These are phyloP conservation scores for Melanogaster broomeanus DNA, from an alignment of 768 basidiomycete species.

Conservation along the genomic window DNA sequence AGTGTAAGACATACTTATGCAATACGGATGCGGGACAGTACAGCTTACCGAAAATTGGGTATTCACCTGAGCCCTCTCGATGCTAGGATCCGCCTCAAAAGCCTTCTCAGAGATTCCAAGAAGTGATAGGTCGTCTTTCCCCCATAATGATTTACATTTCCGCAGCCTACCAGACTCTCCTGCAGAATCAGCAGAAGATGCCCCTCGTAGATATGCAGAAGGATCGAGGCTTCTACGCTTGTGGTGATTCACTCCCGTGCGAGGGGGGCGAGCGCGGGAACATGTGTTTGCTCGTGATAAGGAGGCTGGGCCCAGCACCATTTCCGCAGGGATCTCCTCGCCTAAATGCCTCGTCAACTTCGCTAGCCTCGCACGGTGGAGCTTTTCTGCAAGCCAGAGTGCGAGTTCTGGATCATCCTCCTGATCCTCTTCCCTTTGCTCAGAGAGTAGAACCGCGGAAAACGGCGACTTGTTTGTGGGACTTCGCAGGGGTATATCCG, in stretches of 20 bases:
- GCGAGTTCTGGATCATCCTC: constrained; percentile 5
- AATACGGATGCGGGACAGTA: not conserved
- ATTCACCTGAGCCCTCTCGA: not conserved
- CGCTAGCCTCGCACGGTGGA: constrained; percentile 33
- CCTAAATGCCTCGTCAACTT: constrained; percentile 41
- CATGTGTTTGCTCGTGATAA: not conserved
- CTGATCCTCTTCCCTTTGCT: constrained; percentile 2
- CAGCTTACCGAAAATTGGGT: constrained; percentile 8
- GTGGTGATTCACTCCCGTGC: constrained; percentile 2
- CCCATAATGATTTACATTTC: constrained; percentile 33
- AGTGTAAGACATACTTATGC: constrained; percentile 2
- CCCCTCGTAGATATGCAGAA: not conserved
- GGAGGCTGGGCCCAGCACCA: constrained; percentile 21
- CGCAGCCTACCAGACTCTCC: constrained; percentile 12
- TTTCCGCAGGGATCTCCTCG: constrained; percentile 39
- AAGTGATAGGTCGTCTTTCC: not conserved
- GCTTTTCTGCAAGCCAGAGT: constrained; percentile 19
- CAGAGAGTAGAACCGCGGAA: constrained; percentile 12
- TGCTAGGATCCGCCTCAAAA: not conserved
- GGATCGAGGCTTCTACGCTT: constrained; percentile 19
- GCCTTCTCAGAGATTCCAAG: not conserved
- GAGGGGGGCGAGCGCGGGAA: not conserved
- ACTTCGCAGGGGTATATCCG: constrained; percentile 11
- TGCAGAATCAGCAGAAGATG: not conserved
- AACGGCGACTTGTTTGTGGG: constrained; percentile 11